phyloP scores from a whole-genome alignment of 345 rosid genomes.

The Lepidium didymum region DNA sequence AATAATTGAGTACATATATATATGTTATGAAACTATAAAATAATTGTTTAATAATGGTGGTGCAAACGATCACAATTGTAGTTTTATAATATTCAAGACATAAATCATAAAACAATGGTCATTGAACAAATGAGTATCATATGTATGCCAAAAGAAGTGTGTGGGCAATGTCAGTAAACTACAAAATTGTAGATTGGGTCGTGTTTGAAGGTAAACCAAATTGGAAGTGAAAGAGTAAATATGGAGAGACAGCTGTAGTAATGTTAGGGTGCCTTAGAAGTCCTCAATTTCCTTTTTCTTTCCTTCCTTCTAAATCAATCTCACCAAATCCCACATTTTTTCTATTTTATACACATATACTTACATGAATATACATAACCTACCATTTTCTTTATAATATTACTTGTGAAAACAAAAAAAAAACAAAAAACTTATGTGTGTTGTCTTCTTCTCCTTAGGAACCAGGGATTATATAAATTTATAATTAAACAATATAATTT shows the following conservation, averaged over 20 bases:
- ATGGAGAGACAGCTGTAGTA: slow-evolving; percentile 20
- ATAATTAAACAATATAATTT: not conserved
- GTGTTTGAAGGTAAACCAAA: slow-evolving; percentile 3
- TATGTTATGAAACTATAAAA: too few relatives aligned
- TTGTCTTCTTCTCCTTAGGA: not conserved
- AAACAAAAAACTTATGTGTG: not conserved
- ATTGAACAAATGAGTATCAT: not conserved
- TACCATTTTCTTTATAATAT: not conserved
- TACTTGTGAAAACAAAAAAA: too few relatives aligned
- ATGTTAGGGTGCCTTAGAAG: slow-evolving; percentile 31
- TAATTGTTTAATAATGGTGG: too few relatives aligned
- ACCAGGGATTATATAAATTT: not conserved
- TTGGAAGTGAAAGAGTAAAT: slow-evolving; percentile 18
- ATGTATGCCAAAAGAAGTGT: slow-evolving; percentile 3
- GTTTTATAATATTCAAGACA: not conserved
- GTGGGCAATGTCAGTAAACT: slow-evolving; percentile 9
- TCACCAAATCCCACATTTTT: slow-evolving; percentile 12
- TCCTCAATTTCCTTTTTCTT: slow-evolving; percentile 11
- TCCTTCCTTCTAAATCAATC: slow-evolving; percentile 24
- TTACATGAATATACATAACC: not conserved
- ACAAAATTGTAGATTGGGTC: slow-evolving; percentile 9
- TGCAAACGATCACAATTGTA: too few relatives aligned
- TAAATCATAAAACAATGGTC: not conserved
- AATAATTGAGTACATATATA: too few relatives aligned
- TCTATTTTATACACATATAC: not conserved